Percentiles rank a stretch among this genome's conserved stretches.
Conservation (phyloP, 2,329 filamentous ascomycete species). For the Fusarium chuoi region DNA sequence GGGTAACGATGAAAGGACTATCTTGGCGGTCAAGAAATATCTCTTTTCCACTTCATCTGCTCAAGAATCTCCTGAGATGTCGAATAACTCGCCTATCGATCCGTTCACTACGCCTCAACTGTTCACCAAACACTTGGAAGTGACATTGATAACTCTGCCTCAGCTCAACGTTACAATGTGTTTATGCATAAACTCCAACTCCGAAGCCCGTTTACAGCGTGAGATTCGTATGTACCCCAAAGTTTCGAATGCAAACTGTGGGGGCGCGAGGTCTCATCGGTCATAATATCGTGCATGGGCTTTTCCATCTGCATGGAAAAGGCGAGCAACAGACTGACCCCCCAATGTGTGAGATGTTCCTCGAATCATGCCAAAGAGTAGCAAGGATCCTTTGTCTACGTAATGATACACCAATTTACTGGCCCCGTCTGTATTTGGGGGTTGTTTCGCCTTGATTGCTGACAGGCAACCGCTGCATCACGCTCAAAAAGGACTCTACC, state of each 20-base stretch:
- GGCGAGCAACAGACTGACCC: not conserved
- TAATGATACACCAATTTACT: accelerated
- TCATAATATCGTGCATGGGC: not conserved
- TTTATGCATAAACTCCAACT: not conserved
- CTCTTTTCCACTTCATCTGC: too few species aligned
- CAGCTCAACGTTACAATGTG: accelerated
- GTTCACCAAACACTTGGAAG: not conserved
- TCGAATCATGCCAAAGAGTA: not conserved
- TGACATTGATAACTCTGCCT: accelerated
- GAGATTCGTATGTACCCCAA: not conserved
- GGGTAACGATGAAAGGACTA: not conserved
- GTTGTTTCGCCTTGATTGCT: not conserved
- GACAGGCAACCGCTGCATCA: not conserved
- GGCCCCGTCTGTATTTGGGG: not conserved
- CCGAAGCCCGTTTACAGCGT: too few species aligned
- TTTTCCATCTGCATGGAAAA: not conserved
- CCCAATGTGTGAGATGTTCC: not conserved
- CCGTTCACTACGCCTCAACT: too few species aligned
- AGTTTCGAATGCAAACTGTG: not conserved
- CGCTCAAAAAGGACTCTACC: not conserved
- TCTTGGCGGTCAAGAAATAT: not conserved
- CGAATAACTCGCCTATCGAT: not conserved
- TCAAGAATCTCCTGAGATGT: not conserved
- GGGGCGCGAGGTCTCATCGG: not conserved
- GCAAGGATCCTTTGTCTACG: accelerated